Base-by-base conservation (phyloP, 2,329 filamentous ascomycete species). In the Ascochyta lentis region DNA sequence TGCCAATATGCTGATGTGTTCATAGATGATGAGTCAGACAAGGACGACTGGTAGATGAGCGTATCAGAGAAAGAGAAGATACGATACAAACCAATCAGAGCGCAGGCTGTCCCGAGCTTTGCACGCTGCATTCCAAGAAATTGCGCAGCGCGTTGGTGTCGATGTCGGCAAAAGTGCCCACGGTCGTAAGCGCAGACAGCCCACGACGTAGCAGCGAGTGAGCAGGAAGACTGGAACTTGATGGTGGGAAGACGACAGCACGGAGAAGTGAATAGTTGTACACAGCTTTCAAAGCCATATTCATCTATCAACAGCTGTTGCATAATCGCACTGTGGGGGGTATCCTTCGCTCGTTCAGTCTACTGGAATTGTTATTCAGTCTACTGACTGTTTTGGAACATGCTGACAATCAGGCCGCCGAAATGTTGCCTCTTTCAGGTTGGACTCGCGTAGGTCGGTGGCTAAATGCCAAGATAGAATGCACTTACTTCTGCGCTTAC, bases 21-120 rank as follows among this genome's bases (percentile, higher is more conserved):
- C 60, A 31, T 63, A 92, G 90, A 93, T 79, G 89, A 92, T 65
- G 89, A 92, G 75, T 80, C 81, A 65, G 88, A 91, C 64, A 87
- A 91, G 57, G 89, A 92, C 71, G 89, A 92, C 65, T 91, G 89
- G 89, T 85, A 64, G 59, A 66, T 64, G 43, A 66, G 49, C 33
- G 10, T 4, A n/a, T 13, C 19, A 6, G 34, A 26, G 31, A 16
- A n/a, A 3, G 29, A 24, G 19, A n/a, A 13, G 5, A 34, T 6
- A 45, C 19, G 27, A 33, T 16, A 43, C 24, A 43, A 2, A 9
- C 4, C 19, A 24, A 35, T 2, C 8, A 22, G 16, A 35, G 42
- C 42, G 8, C 24, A 35, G 13, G 29, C 26, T 34, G n/a, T n/a
- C 15, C 23, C 10, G 12, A 45, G n/a, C 8, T 23, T 9, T 22